Conservation (phyloP, 2,329 filamentous ascomycete genomes). For the Sporothrix schenckii region DNA sequence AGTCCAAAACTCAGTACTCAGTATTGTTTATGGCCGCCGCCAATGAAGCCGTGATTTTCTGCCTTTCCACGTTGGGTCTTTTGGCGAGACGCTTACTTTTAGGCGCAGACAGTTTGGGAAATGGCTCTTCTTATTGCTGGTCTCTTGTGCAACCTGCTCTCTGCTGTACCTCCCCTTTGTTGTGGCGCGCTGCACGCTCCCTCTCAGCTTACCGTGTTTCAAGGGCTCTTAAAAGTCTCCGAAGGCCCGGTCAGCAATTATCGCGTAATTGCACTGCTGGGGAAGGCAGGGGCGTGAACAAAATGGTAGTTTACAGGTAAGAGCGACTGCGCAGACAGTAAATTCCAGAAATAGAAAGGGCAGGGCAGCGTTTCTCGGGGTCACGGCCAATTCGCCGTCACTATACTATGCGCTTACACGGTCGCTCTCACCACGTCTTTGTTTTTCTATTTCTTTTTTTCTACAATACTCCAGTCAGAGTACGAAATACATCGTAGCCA, state of each 20-base stretch:
- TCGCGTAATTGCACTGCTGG: not conserved
- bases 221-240: constrained; percentile 23
- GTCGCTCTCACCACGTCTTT: not conserved
- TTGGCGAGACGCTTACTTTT: not conserved
- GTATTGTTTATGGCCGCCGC: not conserved
- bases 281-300: not conserved
- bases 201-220: constrained; percentile 15
- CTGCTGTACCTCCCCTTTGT: not conserved
- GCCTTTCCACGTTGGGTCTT: not conserved
- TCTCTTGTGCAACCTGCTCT: not conserved
- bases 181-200: not conserved
- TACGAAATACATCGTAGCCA: too few species aligned
- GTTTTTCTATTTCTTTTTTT: not conserved
- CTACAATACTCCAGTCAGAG: too few species aligned
- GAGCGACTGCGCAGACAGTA: not conserved
- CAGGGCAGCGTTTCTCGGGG: not conserved
- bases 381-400: too few species aligned
- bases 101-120: too few species aligned
- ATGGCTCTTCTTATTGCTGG: too few species aligned
- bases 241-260: constrained; percentile 19
- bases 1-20: not conserved
- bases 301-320: not conserved
- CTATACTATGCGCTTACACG: not conserved
- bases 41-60: not conserved
- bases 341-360: not conserved